phyloP scores from a whole-genome alignment of 2,329 filamentous ascomycete species.

The Leptosphaerulina australis region DNA sequence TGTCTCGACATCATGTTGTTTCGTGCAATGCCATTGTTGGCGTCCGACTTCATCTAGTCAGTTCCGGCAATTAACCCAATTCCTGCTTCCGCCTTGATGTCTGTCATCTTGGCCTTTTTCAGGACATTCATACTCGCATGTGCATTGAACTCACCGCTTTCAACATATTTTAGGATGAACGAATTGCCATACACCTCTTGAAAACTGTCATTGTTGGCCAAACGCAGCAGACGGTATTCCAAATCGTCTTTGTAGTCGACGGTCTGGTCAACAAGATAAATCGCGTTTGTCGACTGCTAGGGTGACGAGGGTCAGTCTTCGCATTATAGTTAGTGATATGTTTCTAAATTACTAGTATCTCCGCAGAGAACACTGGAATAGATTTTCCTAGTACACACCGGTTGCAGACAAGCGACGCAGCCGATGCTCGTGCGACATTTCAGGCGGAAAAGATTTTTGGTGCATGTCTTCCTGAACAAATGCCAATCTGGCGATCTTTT shows the following conservation, averaged over 20 bases:
- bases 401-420: too few species aligned
- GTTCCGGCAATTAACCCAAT: conserved; percentile 9
- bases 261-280: conserved; percentile 34
- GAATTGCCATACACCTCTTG: conserved; percentile 19
- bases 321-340: too few species aligned
- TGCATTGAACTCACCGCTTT: conserved; percentile 22
- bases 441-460: too few species aligned
- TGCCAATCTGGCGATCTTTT: too few species aligned
- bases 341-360: too few species aligned
- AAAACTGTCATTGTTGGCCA: conserved; percentile 9
- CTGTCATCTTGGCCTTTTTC: conserved; percentile 14
- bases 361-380: too few species aligned
- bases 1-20: conserved; percentile 16
- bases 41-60: conserved; percentile 1
- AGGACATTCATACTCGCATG: conserved; percentile 16
- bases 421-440: too few species aligned
- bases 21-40: conserved; percentile 6
- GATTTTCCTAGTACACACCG: too few species aligned
- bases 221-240: conserved; percentile 26
- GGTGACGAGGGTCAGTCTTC: too few species aligned
- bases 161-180: conserved; percentile 21
- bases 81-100: conserved; percentile 5
- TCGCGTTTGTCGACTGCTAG: too few species aligned
- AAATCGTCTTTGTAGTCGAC: conserved; percentile 28
- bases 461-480: too few species aligned